These are phyloP conservation scores for Aspergillus oerlinghausenensis DNA, from an alignment of 2,329 filamentous ascomycete genomes.

Conservation along the genomic window DNA sequence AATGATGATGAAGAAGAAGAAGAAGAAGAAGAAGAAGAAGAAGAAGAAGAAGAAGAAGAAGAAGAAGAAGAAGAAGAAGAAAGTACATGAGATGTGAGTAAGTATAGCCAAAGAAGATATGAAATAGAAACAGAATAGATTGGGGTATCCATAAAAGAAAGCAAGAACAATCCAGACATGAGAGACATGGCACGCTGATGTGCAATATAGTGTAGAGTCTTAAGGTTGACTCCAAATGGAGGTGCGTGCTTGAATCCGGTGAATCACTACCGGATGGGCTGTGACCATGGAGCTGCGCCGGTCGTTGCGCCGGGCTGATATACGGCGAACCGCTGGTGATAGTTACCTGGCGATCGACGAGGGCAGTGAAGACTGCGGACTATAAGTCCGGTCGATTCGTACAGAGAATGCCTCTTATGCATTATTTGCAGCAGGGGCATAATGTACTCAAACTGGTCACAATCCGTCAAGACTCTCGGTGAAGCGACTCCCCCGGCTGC, in stretches of 20 bases:
- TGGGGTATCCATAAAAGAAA: constrained; percentile 5
- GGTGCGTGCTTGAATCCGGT: not conserved
- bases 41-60: too few relatives aligned
- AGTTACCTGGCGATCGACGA: not conserved
- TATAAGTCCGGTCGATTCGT: not conserved
- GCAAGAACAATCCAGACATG: constrained; percentile 8
- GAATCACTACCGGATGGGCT: not conserved
- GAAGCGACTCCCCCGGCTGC: constrained; percentile 44
- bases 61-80: too few relatives aligned
- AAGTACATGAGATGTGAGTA: not conserved
- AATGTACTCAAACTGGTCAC: constrained; percentile 2
- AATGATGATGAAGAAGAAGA: too few relatives aligned
- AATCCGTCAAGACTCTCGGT: constrained; percentile 32
- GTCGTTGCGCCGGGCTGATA: not conserved
- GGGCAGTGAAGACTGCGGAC: not conserved
- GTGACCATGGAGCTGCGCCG: not conserved
- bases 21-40: too few relatives aligned
- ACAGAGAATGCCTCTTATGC: not conserved
- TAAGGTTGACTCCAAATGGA: not conserved
- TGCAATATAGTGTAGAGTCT: not conserved
- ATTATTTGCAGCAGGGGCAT: constrained; percentile 5
- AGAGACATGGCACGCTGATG: not conserved
- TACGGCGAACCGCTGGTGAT: too few relatives aligned
- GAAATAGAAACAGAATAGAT: constrained; percentile 7
- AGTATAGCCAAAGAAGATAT: constrained; percentile 3